Evolutionary conservation across 2,329 filamentous ascomycete genomes (phyloP).

Genomic region (Ophiostoma himal-ulmi): DNA sequence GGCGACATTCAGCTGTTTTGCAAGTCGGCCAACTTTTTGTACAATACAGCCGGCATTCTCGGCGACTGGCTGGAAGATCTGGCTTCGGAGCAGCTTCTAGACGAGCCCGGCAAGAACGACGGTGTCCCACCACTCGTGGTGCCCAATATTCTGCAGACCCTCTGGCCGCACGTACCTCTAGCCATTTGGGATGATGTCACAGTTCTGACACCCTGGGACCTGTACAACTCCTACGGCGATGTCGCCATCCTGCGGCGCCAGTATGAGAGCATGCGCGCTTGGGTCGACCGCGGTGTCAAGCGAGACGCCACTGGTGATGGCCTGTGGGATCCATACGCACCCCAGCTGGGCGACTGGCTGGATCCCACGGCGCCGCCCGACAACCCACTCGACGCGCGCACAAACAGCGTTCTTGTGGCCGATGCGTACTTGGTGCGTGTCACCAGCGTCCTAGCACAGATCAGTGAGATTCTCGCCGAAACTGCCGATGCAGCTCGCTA

Average conservation of each 20-base stretch:
- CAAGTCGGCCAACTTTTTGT: constrained; percentile 49
- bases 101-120: constrained; percentile 29
- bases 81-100: constrained; percentile 29
- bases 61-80: constrained; percentile 47
- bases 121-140: constrained; percentile 32
- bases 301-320: constrained; percentile 28
- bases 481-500: constrained; percentile 27
- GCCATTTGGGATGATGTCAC: constrained; percentile 32
- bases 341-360: constrained; percentile 39
- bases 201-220: constrained; percentile 31
- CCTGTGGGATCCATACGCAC: constrained; percentile 33
- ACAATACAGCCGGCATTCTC: constrained; percentile 47
- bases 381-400: constrained; percentile 32
- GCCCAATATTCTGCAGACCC: constrained; percentile 24
- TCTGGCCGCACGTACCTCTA: constrained; percentile 31
- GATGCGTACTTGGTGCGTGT: constrained; percentile 37
- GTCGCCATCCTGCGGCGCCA: constrained; percentile 29
- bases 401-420: constrained; percentile 34
- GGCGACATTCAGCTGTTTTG: constrained; percentile 47
- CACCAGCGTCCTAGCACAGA: constrained; percentile 30
- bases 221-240: constrained; percentile 32
- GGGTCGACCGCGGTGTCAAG: constrained; percentile 28
- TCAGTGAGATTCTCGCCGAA: constrained; percentile 29
- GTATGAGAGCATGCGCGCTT: constrained; percentile 31
- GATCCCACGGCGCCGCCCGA: constrained; percentile 37